Conservation (phyloP, 129 eudicot genomes). For the Tagetes patula region DNA sequence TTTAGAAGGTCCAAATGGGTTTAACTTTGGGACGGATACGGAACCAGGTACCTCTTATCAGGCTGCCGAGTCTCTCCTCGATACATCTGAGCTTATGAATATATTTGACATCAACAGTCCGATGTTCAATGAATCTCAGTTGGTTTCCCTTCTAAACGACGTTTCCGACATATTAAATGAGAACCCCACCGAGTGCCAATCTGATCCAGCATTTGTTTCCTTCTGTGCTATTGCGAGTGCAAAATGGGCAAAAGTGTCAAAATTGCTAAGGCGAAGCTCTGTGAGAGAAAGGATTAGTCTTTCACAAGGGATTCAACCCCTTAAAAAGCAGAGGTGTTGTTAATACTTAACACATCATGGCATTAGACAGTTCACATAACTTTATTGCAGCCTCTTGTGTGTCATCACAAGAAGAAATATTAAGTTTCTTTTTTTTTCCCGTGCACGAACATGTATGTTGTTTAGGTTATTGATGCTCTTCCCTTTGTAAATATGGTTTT, state of each 20-base stretch:
- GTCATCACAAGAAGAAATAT: neutral
- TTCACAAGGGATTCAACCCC: slow-evolving; percentile 29
- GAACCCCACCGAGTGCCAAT: slow-evolving; percentile 23
- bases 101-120: neutral
- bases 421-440: neutral
- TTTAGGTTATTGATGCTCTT: neutral
- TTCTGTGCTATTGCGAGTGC: slow-evolving; percentile 10
- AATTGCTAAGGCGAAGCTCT: slow-evolving; percentile 24
- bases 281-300: slow-evolving; percentile 30
- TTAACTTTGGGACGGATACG: slow-evolving; percentile 8
- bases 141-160: neutral
- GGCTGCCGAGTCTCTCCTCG: neutral
- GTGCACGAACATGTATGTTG: slow-evolving; percentile 7
- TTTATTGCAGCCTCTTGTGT: slow-evolving; percentile 5
- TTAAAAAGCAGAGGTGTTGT: slow-evolving; percentile 31
- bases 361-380: neutral
- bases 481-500: slow-evolving; percentile 13
- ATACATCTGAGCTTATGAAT: slow-evolving; percentile 1
- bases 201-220: slow-evolving; percentile 22
- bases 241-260: slow-evolving; percentile 31
- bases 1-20: slow-evolving; percentile 5
- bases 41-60: slow-evolving; percentile 29
- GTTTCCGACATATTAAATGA: slow-evolving; percentile 7
- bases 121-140: neutral
- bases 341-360: neutral